Evolutionary conservation across 768 basidiomycete genomes (phyloP).

Genomic region (Kwoniella shandongensis): DNA sequence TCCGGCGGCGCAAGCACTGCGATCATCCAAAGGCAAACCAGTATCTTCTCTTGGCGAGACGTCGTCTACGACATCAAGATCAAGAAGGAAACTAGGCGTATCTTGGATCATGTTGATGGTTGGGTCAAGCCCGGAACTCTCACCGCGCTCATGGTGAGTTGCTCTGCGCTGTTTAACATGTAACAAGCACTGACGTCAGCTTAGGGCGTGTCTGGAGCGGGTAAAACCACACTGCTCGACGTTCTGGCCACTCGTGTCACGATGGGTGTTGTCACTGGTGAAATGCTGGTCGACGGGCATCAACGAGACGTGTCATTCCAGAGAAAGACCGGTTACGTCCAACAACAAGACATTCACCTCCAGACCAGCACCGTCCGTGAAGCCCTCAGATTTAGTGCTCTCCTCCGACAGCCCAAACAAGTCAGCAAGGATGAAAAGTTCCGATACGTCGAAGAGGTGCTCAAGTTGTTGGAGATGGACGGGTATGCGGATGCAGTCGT

Average conservation of each 20-base stretch:
- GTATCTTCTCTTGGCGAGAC: constrained; percentile 53
- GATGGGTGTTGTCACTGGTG: constrained; percentile 57
- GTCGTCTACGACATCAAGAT: constrained; percentile 54
- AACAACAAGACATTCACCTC: constrained; percentile 56
- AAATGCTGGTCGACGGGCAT: constrained; percentile 56
- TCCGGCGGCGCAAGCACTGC: constrained; percentile 17
- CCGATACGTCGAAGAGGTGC: constrained; percentile 56
- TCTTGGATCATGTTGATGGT: constrained; percentile 50
- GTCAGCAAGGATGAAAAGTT: constrained; percentile 54
- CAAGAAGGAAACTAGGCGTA: constrained; percentile 57
- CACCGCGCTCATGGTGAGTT: constrained; percentile 54
- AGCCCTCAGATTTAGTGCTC: constrained; percentile 55
- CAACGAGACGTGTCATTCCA: constrained; percentile 56
- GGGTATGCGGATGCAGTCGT: constrained; percentile 51
- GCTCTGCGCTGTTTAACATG: constrained; percentile 61
- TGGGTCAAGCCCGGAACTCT: constrained; percentile 49
- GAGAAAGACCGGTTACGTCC: constrained; percentile 56
- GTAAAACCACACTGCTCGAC: constrained; percentile 54
- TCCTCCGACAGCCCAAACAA: constrained; percentile 55
- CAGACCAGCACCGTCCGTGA: constrained; percentile 56
- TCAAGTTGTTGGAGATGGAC: constrained; percentile 55
- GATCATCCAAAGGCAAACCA: constrained; percentile 51
- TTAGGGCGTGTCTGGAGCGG: constrained; percentile 58
- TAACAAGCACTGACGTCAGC: constrained; percentile 60
- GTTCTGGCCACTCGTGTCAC: constrained; percentile 52